These are phyloP conservation scores for Apophysomyces elegans DNA, from an alignment of 371 early-diverging fungal species.

Conservation along the genomic window DNA sequence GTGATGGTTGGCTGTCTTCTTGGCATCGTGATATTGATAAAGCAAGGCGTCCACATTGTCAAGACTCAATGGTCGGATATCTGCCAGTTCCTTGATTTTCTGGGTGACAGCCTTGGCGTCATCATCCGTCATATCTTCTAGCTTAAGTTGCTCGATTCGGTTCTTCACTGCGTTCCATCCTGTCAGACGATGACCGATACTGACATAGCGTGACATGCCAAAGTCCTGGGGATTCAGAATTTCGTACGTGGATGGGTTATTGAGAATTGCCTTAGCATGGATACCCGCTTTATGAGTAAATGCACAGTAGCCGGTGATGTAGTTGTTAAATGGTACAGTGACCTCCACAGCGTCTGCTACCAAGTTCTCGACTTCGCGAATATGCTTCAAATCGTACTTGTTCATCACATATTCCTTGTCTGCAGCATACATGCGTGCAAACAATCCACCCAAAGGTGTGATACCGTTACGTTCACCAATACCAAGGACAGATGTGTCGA, in stretches of 20 bases:
- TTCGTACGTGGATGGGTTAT: constrained; percentile 95
- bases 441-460: constrained; percentile 90
- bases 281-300: constrained; percentile 98
- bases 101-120: constrained; percentile 89
- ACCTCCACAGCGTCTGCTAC: constrained; percentile 93
- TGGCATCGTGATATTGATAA: constrained; percentile 40
- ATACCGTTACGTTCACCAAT: constrained; percentile 98
- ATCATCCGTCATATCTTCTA: constrained; percentile 75
- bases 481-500: constrained; percentile 94
- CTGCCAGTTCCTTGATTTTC: constrained; percentile 91
- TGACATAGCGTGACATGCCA: constrained; percentile 94
- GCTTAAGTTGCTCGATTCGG: constrained; percentile 85
- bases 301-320: constrained; percentile 95
- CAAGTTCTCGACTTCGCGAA: constrained; percentile 92
- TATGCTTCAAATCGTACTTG: constrained; percentile 89
- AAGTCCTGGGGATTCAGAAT: constrained; percentile 95
- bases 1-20: constrained; percentile 28
- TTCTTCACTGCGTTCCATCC: constrained; percentile 99
- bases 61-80: constrained; percentile 61
- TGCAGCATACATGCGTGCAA: constrained; percentile 93
- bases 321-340: constrained; percentile 97
- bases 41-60: constrained; percentile 45
- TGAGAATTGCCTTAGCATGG: constrained; percentile 96
- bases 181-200: constrained; percentile 93
- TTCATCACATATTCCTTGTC: constrained; percentile 83